phyloP scores from a whole-genome alignment of 805 yeast species.

The Ogataea glucozyma region DNA sequence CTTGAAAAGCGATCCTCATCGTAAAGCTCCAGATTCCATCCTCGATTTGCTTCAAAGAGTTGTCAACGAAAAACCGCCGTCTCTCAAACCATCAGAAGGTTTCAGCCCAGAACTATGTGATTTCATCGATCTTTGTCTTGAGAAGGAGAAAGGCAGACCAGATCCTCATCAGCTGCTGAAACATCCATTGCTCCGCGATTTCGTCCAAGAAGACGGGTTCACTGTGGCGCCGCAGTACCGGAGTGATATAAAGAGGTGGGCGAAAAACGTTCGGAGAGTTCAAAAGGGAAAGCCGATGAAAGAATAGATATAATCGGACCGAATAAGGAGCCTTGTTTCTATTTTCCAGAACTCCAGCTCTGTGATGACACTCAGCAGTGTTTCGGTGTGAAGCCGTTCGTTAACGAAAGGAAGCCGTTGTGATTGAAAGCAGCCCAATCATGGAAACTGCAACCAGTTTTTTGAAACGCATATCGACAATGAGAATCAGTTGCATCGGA shows the following conservation, averaged over 20 bases:
- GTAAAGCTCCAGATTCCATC: conserved; percentile 72
- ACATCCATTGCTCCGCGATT: conserved; percentile 35
- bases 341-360: too few species aligned
- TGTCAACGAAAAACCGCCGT: conserved; percentile 90
- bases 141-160: conserved; percentile 71
- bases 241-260: conserved; percentile 36
- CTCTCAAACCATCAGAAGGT: conserved; percentile 45
- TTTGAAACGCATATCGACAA: too few species aligned
- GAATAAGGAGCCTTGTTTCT: too few species aligned
- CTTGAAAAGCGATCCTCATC: conserved; percentile 20
- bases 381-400: too few species aligned
- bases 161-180: conserved; percentile 69
- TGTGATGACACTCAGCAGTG: too few species aligned
- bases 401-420: too few species aligned
- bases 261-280: conserved; percentile 38
- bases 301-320: too few species aligned
- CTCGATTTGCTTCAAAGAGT: conserved; percentile 88
- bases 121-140: conserved; percentile 73
- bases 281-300: conserved; percentile 37
- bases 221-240: conserved; percentile 26
- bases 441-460: too few species aligned
- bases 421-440: too few species aligned
- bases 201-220: conserved; percentile 35
- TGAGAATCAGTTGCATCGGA: too few species aligned
- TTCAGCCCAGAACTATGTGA: conserved; percentile 55